Conservation (phyloP, 208 protist genomes). For the Wallacemonas sp. region DNA sequence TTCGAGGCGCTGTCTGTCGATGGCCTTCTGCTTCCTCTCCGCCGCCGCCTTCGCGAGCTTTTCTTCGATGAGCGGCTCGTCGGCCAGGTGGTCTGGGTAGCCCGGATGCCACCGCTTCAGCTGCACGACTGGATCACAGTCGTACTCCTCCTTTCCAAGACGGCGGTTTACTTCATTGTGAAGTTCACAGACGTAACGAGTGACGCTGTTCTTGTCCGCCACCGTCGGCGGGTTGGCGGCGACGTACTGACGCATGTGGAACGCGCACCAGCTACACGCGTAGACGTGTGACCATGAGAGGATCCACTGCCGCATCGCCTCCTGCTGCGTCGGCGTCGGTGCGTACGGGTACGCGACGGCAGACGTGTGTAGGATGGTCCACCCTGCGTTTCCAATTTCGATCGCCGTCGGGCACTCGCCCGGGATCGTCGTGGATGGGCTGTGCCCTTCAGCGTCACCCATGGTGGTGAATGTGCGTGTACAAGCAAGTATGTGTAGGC, state of each 20-base stretch:
- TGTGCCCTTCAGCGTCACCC: background rate
- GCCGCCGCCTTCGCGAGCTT: slow-evolving; percentile 11
- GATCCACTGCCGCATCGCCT: slow-evolving; percentile 76
- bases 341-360: slow-evolving; percentile 85
- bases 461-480: too few species aligned
- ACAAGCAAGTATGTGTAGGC: too few species aligned
- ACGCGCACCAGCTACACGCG: slow-evolving; percentile 85
- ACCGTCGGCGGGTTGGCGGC: slow-evolving; percentile 62
- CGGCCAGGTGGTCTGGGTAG: slow-evolving; percentile 80
- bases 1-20: background rate
- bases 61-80: slow-evolving; percentile 45
- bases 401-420: slow-evolving; percentile 25
- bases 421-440: slow-evolving; percentile 17
- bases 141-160: slow-evolving; percentile 67
- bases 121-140: slow-evolving; percentile 72
- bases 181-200: slow-evolving; percentile 86
- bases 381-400: slow-evolving; percentile 75
- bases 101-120: slow-evolving; percentile 85
- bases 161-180: slow-evolving; percentile 87
- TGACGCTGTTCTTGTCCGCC: slow-evolving; percentile 60
- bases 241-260: slow-evolving; percentile 88
- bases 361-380: slow-evolving; percentile 83
- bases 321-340: slow-evolving; percentile 51
- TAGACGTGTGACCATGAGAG: slow-evolving; percentile 79
- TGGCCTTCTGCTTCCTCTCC: background rate